Conservation (phyloP, 306 rosid species). For the Quercus engelmannii region DNA sequence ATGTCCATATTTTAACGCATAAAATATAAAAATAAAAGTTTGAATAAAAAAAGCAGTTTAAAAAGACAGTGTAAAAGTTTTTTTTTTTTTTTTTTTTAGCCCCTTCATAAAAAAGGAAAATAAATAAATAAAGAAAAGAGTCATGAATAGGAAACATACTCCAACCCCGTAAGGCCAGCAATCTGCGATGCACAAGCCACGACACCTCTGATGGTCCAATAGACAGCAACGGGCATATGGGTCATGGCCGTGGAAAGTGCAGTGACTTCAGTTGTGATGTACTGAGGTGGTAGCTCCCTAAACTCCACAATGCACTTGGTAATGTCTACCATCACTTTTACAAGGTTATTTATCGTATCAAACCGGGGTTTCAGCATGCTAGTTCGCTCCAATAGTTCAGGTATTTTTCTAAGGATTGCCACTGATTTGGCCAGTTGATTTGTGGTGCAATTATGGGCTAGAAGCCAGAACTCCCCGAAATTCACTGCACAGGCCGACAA, state of each 20-base stretch:
- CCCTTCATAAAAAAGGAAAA: no score
- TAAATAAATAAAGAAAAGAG: no score
- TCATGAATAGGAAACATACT: neutral
- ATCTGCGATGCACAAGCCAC: neutral
- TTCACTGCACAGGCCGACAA: neutral
- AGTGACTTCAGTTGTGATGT: neutral
- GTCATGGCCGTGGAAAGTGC: neutral
- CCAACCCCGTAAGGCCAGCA: neutral
- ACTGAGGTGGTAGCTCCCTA: neutral
- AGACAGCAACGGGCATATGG: neutral
- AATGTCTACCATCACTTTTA: neutral
- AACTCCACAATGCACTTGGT: neutral
- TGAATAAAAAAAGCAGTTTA: no score
- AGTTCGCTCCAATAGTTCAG: neutral
- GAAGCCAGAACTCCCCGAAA: neutral
- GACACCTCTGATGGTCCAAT: neutral
- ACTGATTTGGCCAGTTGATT: neutral
- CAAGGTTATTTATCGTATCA: neutral
- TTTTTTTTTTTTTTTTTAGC: no score
- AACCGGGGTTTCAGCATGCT: neutral
- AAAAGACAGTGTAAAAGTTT: no score
- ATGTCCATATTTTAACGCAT: no score
- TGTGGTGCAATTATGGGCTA: neutral
- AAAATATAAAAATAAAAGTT: no score
- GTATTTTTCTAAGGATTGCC: neutral